Evolutionary conservation across 1,284 basidiomycete genomes (phyloP).

Genomic region (Phaffia rhodozyma): DNA sequence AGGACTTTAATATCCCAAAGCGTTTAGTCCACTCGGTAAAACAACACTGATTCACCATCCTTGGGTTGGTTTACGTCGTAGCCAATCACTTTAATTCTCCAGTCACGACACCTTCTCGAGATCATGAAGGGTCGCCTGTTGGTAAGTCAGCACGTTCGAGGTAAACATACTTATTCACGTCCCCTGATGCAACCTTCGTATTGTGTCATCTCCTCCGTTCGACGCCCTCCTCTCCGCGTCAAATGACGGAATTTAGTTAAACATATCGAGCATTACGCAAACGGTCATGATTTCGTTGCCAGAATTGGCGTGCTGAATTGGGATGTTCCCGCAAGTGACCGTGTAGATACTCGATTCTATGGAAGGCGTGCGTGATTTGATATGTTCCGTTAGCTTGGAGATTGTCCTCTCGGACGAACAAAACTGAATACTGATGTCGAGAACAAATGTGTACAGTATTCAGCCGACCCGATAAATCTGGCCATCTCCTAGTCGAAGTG

Average conservation of each 20-base stretch:
- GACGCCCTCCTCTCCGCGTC: neutral
- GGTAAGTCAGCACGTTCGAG: neutral
- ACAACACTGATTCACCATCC: neutral
- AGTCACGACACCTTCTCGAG: neutral
- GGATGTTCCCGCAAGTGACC: neutral
- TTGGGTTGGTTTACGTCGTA: neutral
- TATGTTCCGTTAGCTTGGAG: no score
- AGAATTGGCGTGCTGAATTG: slow-evolving; percentile 7
- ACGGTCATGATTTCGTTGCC: slow-evolving; percentile 1
- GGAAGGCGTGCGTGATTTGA: neutral
- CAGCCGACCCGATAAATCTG: no score
- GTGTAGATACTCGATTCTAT: neutral
- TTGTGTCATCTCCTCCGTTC: neutral
- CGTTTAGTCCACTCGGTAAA: neutral
- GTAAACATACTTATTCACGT: neutral
- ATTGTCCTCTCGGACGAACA: no score
- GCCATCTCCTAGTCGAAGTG: no score
- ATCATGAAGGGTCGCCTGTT: neutral
- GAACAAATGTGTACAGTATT: no score
- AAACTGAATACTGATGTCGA: no score
- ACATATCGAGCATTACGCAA: slow-evolving; percentile 6
- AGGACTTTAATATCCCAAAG: neutral
- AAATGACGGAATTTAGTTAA: neutral
- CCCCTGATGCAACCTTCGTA: neutral
- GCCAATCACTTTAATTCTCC: slow-evolving; percentile 9